Evolutionary conservation across 768 basidiomycete species (phyloP).

Genomic region (Trametes cubensis): DNA sequence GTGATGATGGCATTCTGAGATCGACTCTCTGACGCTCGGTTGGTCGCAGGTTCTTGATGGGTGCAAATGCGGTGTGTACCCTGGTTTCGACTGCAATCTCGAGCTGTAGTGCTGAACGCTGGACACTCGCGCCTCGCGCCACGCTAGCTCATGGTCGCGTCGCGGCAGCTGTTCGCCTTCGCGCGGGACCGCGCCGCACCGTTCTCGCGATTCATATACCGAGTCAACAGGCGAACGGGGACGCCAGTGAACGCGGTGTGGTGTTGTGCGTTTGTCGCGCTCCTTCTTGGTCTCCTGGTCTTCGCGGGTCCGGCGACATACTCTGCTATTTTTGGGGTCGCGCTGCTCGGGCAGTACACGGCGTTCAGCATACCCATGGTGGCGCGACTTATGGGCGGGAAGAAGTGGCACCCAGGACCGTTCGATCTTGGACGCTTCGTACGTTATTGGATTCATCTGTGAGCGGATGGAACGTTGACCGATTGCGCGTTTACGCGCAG

Average conservation of each 20-base stretch:
- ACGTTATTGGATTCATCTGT: background rate
- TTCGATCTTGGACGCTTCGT: constrained; percentile 39
- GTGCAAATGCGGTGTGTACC: constrained; percentile 49
- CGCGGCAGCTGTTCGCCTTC: constrained; percentile 72
- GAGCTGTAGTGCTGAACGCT: too few species aligned
- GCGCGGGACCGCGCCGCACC: constrained; percentile 69
- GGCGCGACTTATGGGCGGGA: constrained; percentile 35
- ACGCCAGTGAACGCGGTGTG: constrained; percentile 63
- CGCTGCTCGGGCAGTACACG: constrained; percentile 28
- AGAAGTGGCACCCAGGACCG: constrained; percentile 37
- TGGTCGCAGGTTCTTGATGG: too few species aligned
- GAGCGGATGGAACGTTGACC: background rate
- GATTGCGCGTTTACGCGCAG: background rate
- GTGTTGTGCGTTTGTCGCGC: constrained; percentile 48
- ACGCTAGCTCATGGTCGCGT: constrained; percentile 43
- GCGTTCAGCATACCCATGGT: constrained; percentile 39
- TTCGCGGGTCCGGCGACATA: constrained; percentile 56
- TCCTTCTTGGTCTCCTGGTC: constrained; percentile 58
- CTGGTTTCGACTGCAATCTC: constrained; percentile 23
- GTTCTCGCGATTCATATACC: constrained; percentile 61
- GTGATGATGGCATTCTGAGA: background rate
- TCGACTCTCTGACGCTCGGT: constrained; percentile 32
- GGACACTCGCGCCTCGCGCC: too few species aligned
- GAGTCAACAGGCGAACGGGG: constrained; percentile 52
- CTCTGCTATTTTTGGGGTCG: constrained; percentile 40